These are phyloP conservation scores for Colletotrichum tanaceti DNA, from an alignment of 2,329 filamentous ascomycete species.

Conservation along the genomic window DNA sequence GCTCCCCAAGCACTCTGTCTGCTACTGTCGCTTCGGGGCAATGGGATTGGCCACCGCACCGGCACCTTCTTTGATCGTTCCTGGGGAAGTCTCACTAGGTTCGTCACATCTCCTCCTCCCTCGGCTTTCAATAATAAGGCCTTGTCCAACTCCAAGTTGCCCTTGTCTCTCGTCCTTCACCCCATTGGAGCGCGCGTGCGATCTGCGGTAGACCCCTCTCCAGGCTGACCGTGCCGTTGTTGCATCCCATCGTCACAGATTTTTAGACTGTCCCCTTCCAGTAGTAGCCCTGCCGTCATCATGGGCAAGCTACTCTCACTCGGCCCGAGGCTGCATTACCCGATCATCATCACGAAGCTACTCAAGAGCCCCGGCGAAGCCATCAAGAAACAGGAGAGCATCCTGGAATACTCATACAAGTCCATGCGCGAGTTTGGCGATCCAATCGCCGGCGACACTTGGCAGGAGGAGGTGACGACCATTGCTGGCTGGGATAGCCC, in stretches of 20 bases:
- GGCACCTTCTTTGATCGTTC: conserved; percentile 30
- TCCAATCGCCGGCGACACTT: conserved; percentile 66
- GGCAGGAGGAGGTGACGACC: conserved; percentile 76
- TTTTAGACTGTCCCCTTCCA: conserved; percentile 25
- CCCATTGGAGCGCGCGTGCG: background rate
- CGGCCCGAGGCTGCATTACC: conserved; percentile 81
- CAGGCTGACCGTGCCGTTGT: conserved; percentile 15
- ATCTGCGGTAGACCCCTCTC: background rate
- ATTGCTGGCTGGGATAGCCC: conserved; percentile 84
- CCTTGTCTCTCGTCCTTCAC: background rate
- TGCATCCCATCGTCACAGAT: conserved; percentile 7
- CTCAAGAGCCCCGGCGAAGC: conserved; percentile 80
- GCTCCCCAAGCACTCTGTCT: background rate
- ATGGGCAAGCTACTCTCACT: conserved; percentile 63
- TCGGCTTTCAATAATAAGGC: background rate
- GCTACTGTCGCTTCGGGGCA: conserved; percentile 28
- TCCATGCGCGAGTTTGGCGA: conserved; percentile 83
- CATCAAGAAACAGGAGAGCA: conserved; percentile 78
- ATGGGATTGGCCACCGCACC: conserved; percentile 40
- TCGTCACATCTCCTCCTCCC: conserved; percentile 17
- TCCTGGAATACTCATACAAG: conserved; percentile 90
- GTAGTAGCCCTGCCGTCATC: conserved; percentile 39
- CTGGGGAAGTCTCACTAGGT: conserved; percentile 39
- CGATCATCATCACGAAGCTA: conserved; percentile 90
- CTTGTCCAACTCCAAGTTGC: background rate